Conservation (phyloP, 2,329 filamentous ascomycete genomes). For the Trichoderma sp. region DNA sequence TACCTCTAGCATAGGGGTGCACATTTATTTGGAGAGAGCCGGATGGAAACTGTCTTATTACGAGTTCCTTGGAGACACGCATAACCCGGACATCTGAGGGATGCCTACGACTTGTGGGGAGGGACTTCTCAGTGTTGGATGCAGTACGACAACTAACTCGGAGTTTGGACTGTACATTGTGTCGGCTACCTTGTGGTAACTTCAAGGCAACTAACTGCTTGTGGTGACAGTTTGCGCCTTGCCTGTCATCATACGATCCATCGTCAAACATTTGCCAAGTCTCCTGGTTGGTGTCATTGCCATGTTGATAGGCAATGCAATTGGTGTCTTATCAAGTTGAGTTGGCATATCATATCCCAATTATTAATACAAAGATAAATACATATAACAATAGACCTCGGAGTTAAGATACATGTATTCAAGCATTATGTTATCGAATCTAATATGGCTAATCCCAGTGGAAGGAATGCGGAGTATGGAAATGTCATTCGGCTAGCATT, state of each 20-base stretch:
- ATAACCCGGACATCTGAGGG: not conserved
- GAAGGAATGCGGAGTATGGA: not conserved
- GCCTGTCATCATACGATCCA: too few relatives aligned
- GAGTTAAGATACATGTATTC: too few relatives aligned
- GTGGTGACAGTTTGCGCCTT: too few relatives aligned
- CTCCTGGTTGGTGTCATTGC: too few relatives aligned
- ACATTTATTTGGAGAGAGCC: not conserved
- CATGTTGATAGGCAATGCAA: too few relatives aligned
- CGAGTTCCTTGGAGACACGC: not conserved
- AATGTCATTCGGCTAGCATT: not conserved
- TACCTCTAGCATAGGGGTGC: not conserved
- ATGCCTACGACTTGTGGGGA: not conserved
- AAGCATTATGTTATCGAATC: not conserved
- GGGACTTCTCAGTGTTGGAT: not conserved
- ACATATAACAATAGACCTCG: too few relatives aligned
- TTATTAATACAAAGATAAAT: too few relatives aligned
- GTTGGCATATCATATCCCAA: too few relatives aligned
- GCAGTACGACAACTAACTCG: not conserved
- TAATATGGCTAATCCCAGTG: not conserved
- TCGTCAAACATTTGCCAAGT: too few relatives aligned
- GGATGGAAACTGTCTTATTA: not conserved
- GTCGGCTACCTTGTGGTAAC: too few relatives aligned
- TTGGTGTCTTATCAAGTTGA: too few relatives aligned
- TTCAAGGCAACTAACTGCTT: too few relatives aligned
- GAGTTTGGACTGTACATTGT: not conserved